phyloP scores from a whole-genome alignment of 192 early-diverging fungal species.

The Coemansia guatemalensis region DNA sequence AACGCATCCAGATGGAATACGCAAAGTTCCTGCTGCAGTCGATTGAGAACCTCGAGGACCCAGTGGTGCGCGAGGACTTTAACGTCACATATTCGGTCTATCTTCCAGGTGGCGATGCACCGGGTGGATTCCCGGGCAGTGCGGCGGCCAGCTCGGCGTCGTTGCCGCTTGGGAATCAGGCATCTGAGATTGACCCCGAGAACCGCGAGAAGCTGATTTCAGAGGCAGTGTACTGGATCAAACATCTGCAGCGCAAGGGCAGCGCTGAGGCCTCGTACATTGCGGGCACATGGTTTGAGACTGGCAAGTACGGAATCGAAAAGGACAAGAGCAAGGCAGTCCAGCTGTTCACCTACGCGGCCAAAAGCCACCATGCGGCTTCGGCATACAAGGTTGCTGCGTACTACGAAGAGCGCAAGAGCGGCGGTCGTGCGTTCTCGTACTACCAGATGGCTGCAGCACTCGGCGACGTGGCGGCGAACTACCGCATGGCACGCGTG shows the following conservation, averaged over 20 bases:
- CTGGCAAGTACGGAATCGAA: slow-evolving; percentile 59
- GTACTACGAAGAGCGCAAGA: slow-evolving; percentile 63
- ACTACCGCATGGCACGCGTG: slow-evolving; percentile 76
- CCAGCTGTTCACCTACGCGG: slow-evolving; percentile 60
- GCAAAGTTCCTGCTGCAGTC: slow-evolving; percentile 75
- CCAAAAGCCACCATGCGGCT: slow-evolving; percentile 63
- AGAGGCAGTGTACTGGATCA: slow-evolving; percentile 75
- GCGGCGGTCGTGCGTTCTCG: slow-evolving; percentile 61
- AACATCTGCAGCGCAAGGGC: slow-evolving; percentile 65
- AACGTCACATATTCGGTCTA: slow-evolving; percentile 54
- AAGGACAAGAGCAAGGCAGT: slow-evolving; percentile 66
- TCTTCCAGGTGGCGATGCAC: slow-evolving; percentile 34
- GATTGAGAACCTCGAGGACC: slow-evolving; percentile 56
- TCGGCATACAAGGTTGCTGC: slow-evolving; percentile 67
- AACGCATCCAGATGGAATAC: slow-evolving; percentile 71
- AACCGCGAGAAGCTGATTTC: slow-evolving; percentile 53
- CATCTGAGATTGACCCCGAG: slow-evolving; percentile 39
- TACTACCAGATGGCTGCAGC: slow-evolving; percentile 70
- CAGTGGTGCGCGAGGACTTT: slow-evolving; percentile 46
- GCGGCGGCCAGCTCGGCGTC: slow-evolving; percentile 42
- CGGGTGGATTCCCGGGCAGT: slow-evolving; percentile 24
- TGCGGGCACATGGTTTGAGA: slow-evolving; percentile 69
- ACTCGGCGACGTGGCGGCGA: slow-evolving; percentile 64
- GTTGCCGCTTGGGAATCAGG: slow-evolving; percentile 51
- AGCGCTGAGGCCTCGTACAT: slow-evolving; percentile 75